phyloP scores from a whole-genome alignment of 768 basidiomycete genomes.

The Lactarius indigo region DNA sequence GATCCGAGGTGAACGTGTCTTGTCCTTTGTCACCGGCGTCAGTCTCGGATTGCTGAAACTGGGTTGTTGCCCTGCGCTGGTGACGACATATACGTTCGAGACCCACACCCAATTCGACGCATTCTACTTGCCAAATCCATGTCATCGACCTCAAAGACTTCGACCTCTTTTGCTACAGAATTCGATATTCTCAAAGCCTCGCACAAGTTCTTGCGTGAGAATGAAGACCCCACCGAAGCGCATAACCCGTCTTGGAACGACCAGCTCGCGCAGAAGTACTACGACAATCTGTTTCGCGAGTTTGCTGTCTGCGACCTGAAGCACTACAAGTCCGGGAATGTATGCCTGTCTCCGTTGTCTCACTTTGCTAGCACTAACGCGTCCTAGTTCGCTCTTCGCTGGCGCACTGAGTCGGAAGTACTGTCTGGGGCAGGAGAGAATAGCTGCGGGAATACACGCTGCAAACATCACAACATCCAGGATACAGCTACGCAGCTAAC shows the following conservation, averaged over 20 bases:
- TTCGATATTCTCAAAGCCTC: constrained; percentile 74
- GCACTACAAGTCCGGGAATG: constrained; percentile 91
- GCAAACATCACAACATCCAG: constrained; percentile 47
- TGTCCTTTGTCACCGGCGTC: neutral
- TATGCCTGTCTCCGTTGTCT: constrained; percentile 35
- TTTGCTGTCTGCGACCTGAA: constrained; percentile 92
- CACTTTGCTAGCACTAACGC: neutral
- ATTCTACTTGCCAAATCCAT: neutral
- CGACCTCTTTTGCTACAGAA: constrained; percentile 39
- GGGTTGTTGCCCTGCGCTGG: too few species aligned
- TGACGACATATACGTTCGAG: constrained; percentile 12
- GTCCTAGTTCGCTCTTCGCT: constrained; percentile 78
- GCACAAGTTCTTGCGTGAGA: constrained; percentile 60
- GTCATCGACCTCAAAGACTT: neutral
- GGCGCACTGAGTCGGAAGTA: constrained; percentile 92
- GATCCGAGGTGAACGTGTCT: neutral
- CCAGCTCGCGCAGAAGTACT: constrained; percentile 83
- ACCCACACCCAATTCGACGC: neutral
- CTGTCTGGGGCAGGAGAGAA: constrained; percentile 80
- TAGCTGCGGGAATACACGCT: constrained; percentile 88
- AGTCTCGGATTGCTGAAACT: neutral
- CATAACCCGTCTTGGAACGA: constrained; percentile 65
- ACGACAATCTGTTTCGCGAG: constrained; percentile 83
- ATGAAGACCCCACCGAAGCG: constrained; percentile 47
- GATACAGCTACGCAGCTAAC: constrained; percentile 40